A percentile compares a stretch with the other conserved stretches of the same genome.
Conservation (phyloP, 78 protist genomes). For the Speleostelium caveatum region DNA sequence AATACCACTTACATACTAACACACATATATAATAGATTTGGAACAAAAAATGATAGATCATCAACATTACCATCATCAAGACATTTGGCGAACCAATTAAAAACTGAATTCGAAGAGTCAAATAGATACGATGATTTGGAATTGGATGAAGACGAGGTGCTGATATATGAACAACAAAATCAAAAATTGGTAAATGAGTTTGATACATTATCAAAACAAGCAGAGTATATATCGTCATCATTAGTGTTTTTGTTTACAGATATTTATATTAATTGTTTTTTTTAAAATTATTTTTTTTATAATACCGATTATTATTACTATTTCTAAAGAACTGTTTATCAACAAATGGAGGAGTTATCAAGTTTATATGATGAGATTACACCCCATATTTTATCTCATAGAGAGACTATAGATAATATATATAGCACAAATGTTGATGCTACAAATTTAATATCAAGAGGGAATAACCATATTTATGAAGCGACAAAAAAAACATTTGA, state of each 20-base stretch:
- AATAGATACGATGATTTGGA: conserved; percentile 3
- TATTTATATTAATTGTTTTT: no score
- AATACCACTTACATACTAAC: no score
- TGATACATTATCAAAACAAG: conserved; percentile 52
- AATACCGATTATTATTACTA: not conserved
- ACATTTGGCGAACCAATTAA: not conserved
- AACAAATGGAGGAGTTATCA: conserved; percentile 45
- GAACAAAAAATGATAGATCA: no score
- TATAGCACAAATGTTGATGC: conserved; percentile 35
- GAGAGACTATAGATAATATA: conserved; percentile 34
- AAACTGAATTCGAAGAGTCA: not conserved
- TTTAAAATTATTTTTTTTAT: not conserved
- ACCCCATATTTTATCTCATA: conserved; percentile 53
- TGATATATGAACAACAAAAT: conserved; percentile 62
- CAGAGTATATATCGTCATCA: conserved; percentile 3
- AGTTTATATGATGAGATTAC: conserved; percentile 62
- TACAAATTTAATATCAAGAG: conserved; percentile 56
- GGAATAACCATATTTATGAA: conserved; percentile 40
- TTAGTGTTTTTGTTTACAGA: not conserved
- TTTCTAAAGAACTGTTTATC: conserved; percentile 21
- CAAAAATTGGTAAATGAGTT: conserved; percentile 21
- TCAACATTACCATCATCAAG: not conserved
- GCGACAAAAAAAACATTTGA: conserved; percentile 71
- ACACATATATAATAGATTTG: no score
- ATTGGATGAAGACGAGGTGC: conserved; percentile 25